Base-by-base conservation (phyloP, 2,329 filamentous ascomycete genomes). In the Myriangium duriaei region DNA sequence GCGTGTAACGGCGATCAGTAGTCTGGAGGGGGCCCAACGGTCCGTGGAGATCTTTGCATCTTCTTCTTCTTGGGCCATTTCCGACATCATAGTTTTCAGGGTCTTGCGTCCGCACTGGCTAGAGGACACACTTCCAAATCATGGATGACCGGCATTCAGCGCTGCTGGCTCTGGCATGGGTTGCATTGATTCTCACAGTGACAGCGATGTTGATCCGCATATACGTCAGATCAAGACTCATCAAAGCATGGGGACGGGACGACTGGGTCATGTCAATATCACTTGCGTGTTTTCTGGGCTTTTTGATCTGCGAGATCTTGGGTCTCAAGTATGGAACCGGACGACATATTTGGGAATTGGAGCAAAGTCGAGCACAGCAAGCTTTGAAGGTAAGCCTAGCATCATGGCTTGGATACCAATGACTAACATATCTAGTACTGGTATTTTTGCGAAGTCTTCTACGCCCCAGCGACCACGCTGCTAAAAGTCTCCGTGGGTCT, bases 381-480 rank as follows among this genome's bases (percentile, higher is more conserved):
- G 55, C 56, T 16, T 42, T 59, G 2, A 34, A 53, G 21, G 57
- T 58, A 30, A 45, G 17, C 15, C 19, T 30, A 45, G 18, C 4
- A 3, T 19, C 16, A 3, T 11, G 12, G 7, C 9, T 15, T 2
- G 19, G 2, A 5, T 3, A 6, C 11, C 4, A 11, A n/a, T 11
- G n/a, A 7, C 28, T 38, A 16, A 38, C 28, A 11, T 16, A 5
- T 30, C 2, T 35, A 62, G 60, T 61, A 54, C 45, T 74, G 68
- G 68, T 74, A 66, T 55, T 60, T 73, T 16, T 69, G 68, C 44
- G 69, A 73, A 46, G 53, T 68, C n/a, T 63, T 65, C 45, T 74
- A 74, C 48, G 62, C 67, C 7, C 49, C 68, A 37, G 58, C 62
- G 5, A 68, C 61, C 17, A 59, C 62, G 29, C 50, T 66, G 11